phyloP scores from a whole-genome alignment of 805 yeast genomes.

The Yarrowia phangngaensis region DNA sequence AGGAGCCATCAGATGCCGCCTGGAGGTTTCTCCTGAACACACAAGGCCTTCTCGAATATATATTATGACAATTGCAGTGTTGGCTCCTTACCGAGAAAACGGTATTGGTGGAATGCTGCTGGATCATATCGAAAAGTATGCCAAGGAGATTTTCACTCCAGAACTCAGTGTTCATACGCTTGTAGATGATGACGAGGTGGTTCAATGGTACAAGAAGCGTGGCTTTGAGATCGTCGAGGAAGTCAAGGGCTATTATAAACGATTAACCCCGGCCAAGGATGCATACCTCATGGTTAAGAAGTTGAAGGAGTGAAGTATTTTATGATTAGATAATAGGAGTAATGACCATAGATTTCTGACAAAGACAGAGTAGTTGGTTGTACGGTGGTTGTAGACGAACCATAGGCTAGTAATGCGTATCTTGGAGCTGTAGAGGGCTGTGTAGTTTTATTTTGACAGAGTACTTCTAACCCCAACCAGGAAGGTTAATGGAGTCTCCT shows the following conservation, averaged over 20 bases:
- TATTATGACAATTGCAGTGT: slow-evolving; percentile 64
- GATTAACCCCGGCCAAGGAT: slow-evolving; percentile 45
- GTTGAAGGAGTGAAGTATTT: too few relatives aligned
- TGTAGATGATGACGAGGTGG: slow-evolving; percentile 42
- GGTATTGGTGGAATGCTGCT: slow-evolving; percentile 63
- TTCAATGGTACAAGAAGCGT: slow-evolving; percentile 50
- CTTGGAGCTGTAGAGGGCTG: too few relatives aligned
- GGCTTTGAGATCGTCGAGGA: slow-evolving; percentile 48
- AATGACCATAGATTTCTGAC: too few relatives aligned
- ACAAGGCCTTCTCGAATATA: slow-evolving; percentile 54
- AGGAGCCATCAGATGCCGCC: slow-evolving; percentile 60
- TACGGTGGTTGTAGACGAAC: too few relatives aligned
- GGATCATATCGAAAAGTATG: slow-evolving; percentile 53
- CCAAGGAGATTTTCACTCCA: slow-evolving; percentile 53
- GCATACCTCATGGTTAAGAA: slow-evolving; percentile 41
- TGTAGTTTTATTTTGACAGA: too few relatives aligned
- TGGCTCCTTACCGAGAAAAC: slow-evolving; percentile 56
- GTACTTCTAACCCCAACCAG: too few relatives aligned
- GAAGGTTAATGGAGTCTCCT: too few relatives aligned
- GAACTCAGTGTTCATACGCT: slow-evolving; percentile 55
- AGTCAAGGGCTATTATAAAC: slow-evolving; percentile 47
- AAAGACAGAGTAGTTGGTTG: too few relatives aligned
- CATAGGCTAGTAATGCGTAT: too few relatives aligned
- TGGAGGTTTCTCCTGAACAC: slow-evolving; percentile 45
- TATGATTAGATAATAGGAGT: too few relatives aligned